Percentiles rank a stretch among this genome's conserved stretches.
Evolutionary conservation across 1,284 basidiomycete genomes (phyloP).

Genomic region (Apiotrichum veenhuisii): DNA sequence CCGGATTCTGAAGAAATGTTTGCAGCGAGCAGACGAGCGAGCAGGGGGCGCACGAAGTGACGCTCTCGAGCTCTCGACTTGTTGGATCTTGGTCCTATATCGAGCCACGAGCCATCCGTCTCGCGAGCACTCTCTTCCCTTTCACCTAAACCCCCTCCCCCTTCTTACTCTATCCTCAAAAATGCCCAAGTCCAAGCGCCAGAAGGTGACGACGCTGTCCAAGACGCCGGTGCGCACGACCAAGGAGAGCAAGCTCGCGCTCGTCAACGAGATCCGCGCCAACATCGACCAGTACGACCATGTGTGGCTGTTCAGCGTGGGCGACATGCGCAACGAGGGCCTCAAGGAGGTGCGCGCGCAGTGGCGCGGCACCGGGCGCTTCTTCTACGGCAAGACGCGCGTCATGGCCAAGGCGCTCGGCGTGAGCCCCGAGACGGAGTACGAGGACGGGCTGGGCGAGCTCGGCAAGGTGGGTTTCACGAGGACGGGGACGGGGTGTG

Average conservation of each 20-base stretch:
- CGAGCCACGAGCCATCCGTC: too few relatives aligned
- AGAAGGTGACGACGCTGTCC: slow-evolving; percentile 64
- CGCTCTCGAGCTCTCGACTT: too few relatives aligned
- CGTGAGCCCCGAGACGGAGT: slow-evolving; percentile 78
- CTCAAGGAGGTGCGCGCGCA: slow-evolving; percentile 87
- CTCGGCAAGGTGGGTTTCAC: slow-evolving; percentile 71
- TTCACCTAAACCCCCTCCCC: not conserved
- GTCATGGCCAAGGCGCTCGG: slow-evolving; percentile 98
- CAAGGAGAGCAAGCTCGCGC: slow-evolving; percentile 69
- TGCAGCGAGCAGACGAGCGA: not conserved
- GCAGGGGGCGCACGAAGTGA: not conserved
- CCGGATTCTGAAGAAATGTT: too few relatives aligned
- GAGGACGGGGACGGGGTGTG: too few relatives aligned
- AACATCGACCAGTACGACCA: slow-evolving; percentile 78
- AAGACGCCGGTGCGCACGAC: slow-evolving; percentile 56
- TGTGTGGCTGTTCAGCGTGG: slow-evolving; percentile 91
- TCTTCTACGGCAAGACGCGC: slow-evolving; percentile 88
- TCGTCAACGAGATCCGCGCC: slow-evolving; percentile 71
- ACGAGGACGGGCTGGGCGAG: slow-evolving; percentile 71
- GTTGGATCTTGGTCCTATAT: not conserved
- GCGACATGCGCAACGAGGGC: slow-evolving; percentile 90
- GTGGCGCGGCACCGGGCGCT: slow-evolving; percentile 88
- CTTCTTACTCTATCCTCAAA: not conserved
- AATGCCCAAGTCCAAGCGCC: slow-evolving; percentile 85
- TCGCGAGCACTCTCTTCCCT: not conserved